Evolutionary conservation across 192 early-diverging fungal genomes (phyloP).

Genomic region (Podila epicladia): DNA sequence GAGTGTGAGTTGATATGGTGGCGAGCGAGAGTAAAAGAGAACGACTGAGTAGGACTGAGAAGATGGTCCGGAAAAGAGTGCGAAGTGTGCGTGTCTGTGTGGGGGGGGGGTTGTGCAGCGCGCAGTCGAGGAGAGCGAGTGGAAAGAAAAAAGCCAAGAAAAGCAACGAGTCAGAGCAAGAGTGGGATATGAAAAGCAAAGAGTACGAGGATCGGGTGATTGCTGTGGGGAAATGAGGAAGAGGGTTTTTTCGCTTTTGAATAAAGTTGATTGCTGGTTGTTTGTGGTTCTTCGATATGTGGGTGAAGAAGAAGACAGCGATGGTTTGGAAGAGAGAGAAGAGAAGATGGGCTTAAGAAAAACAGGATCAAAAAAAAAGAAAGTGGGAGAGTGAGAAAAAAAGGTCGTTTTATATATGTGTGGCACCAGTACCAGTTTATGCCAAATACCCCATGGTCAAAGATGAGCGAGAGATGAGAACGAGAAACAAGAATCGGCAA

Average conservation of each 20-base stretch:
- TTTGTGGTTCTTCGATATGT: no score
- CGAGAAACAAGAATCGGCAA: neutral
- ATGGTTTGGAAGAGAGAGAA: neutral
- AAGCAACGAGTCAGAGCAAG: neutral
- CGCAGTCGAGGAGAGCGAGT: neutral
- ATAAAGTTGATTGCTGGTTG: no score
- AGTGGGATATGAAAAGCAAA: neutral
- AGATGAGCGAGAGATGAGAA: neutral
- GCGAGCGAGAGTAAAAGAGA: neutral
- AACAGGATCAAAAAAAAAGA: neutral
- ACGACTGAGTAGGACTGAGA: no score
- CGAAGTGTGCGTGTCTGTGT: no score
- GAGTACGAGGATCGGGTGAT: neutral
- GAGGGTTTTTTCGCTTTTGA: no score
- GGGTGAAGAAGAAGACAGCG: neutral
- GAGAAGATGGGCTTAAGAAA: neutral
- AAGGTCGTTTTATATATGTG: neutral
- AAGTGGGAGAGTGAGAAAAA: neutral
- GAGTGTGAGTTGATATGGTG: constrained; percentile 7
- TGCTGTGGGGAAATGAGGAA: no score
- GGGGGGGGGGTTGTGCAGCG: constrained; percentile 1
- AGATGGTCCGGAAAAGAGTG: neutral
- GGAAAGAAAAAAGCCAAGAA: neutral
- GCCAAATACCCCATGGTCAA: neutral
- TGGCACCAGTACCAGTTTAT: neutral